These are phyloP conservation scores for Lachnellula occidentalis DNA, from an alignment of 2,329 filamentous ascomycete species.

Conservation along the genomic window DNA sequence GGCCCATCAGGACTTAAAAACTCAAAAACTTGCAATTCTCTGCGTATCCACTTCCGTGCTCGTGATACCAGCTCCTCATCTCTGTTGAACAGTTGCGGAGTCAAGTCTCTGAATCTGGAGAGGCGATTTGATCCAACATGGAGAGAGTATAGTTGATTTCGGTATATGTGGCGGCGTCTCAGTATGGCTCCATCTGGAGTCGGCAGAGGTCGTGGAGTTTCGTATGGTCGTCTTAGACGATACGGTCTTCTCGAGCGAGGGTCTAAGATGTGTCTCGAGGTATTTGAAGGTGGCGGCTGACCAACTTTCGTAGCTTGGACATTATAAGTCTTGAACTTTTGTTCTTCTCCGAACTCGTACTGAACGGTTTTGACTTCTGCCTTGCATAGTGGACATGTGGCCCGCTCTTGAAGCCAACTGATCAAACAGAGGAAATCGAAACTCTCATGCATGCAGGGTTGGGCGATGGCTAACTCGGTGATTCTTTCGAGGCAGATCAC, in stretches of 20 bases:
- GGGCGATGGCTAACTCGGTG: conserved; percentile 63
- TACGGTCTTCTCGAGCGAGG: conserved; percentile 14
- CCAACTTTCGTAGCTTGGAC: conserved; percentile 35
- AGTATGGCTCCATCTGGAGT: conserved; percentile 30
- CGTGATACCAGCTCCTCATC: conserved; percentile 67
- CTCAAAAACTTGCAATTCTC: conserved; percentile 78
- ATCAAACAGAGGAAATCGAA: conserved; percentile 84
- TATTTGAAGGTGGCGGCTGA: conserved; percentile 3
- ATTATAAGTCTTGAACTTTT: conserved; percentile 52
- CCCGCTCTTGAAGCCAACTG: conserved; percentile 71
- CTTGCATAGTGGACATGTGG: conserved; percentile 77
- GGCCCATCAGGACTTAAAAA: conserved; percentile 49
- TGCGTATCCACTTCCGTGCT: conserved; percentile 73
- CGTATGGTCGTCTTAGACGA: conserved; percentile 14
- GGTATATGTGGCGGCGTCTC: conserved; percentile 68
- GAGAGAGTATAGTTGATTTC: conserved; percentile 64
- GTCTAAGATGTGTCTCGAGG: conserved; percentile 10
- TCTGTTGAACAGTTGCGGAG: conserved; percentile 56
- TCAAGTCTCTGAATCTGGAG: conserved; percentile 72
- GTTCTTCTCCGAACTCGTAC: conserved; percentile 53
- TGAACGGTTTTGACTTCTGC: conserved; percentile 51
- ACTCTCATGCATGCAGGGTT: conserved; percentile 71
- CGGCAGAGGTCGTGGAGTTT: neutral
- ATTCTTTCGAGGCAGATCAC: conserved; percentile 82
- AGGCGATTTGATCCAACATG: conserved; percentile 76